Conservation (phyloP, 202 grass and related monocot species). For the Schoenoplectus tabernaemontani region DNA sequence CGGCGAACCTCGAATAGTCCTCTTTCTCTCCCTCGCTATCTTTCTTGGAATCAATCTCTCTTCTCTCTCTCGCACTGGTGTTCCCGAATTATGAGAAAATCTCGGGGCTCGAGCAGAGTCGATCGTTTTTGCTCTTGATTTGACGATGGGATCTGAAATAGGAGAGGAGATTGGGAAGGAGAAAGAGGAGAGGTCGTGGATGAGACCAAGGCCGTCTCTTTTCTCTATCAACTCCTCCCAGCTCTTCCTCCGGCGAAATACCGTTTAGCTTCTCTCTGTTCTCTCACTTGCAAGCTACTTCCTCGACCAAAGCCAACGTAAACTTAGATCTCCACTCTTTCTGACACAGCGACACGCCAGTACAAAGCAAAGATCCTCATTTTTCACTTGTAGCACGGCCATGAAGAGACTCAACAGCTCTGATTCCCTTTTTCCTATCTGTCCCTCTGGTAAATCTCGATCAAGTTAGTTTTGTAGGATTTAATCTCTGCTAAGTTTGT, state of each 20-base stretch:
- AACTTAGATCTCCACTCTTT: not conserved
- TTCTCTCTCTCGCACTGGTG: no score
- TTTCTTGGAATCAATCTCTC: not conserved
- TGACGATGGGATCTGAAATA: conserved; percentile 31
- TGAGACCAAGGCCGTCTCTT: not conserved
- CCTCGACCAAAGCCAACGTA: no score
- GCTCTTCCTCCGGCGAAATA: not conserved
- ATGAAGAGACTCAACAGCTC: conserved; percentile 43
- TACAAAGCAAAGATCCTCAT: no score
- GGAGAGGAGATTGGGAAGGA: conserved; percentile 28
- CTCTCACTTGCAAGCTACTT: no score
- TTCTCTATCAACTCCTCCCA: conserved; percentile 21
- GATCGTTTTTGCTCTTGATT: not conserved
- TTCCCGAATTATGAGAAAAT: conserved; percentile 25
- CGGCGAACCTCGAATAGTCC: not conserved
- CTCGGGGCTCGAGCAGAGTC: conserved; percentile 1
- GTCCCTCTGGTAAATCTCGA: conserved; percentile 28
- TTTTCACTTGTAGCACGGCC: not conserved
- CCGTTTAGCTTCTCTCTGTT: conserved; percentile 9
- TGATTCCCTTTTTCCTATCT: conserved; percentile 26
- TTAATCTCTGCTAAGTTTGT: not conserved
- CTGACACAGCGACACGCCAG: no score
- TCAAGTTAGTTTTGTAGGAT: no score
- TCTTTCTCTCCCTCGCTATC: not conserved
- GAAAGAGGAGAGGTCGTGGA: conserved; percentile 28